These are phyloP conservation scores for Logfia minima DNA, from an alignment of 129 eudicot species.

Conservation along the genomic window DNA sequence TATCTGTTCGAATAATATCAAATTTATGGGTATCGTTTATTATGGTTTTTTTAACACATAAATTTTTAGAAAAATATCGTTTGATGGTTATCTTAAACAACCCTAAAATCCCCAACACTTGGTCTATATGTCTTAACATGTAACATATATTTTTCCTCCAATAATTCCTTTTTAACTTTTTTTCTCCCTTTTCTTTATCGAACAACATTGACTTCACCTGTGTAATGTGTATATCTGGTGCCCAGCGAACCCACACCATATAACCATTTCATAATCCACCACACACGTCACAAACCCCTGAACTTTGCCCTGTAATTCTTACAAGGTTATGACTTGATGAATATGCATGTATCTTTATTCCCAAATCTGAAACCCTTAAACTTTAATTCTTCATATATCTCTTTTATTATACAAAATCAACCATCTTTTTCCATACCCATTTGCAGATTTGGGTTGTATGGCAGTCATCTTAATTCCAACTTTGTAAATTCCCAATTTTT, in stretches of 20 bases:
- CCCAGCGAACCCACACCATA: conserved; percentile 9
- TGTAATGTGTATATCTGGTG: background rate
- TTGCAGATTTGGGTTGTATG: conserved; percentile 41
- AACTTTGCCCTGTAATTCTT: background rate
- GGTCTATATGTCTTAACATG: no score
- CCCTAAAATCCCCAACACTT: no score
- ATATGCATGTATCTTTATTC: conserved; percentile 44
- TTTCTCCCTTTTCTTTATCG: background rate
- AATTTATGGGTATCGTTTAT: no score
- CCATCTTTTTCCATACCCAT: conserved; percentile 41
- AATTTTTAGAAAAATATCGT: no score
- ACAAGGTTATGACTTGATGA: conserved; percentile 45
- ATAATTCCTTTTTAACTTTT: no score
- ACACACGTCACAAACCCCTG: conserved; percentile 18
- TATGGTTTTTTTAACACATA: no score
- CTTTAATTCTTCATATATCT: conserved; percentile 20
- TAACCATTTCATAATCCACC: conserved; percentile 4
- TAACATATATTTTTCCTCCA: no score
- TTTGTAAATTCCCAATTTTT: conserved; percentile 12
- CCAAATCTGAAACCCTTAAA: conserved; percentile 32
- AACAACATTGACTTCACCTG: background rate
- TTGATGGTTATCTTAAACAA: no score
- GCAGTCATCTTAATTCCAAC: conserved; percentile 22
- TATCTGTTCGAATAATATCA: no score
- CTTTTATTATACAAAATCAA: conserved; percentile 27